Conservation (phyloP, 2,329 filamentous ascomycete species). For the Tolypocladium ovalisporum region DNA sequence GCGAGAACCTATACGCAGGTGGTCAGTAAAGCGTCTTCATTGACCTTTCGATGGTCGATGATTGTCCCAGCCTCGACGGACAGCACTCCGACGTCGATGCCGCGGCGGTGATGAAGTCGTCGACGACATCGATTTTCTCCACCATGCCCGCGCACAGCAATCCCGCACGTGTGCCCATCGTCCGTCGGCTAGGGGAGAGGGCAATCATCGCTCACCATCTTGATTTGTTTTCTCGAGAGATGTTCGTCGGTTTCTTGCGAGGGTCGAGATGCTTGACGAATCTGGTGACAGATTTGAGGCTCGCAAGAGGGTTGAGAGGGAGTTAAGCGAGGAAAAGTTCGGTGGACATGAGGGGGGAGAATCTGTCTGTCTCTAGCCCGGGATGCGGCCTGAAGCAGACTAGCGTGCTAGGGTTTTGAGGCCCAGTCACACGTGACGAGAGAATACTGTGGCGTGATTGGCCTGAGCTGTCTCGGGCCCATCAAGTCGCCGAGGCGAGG, state of each 20-base stretch:
- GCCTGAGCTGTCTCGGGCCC: background rate
- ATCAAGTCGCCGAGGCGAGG: background rate
- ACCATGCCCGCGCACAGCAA: slow-evolving; percentile 3
- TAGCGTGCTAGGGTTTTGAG: slow-evolving; percentile 27
- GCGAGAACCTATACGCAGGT: slow-evolving; percentile 76
- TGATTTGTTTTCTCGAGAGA: slow-evolving; percentile 43
- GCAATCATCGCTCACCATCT: slow-evolving; percentile 50
- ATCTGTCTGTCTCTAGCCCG: slow-evolving; percentile 21
- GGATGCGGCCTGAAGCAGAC: slow-evolving; percentile 25
- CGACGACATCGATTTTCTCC: background rate
- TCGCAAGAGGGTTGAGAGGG: slow-evolving; percentile 36
- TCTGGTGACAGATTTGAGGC: slow-evolving; percentile 45
- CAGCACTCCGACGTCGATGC: slow-evolving; percentile 8
- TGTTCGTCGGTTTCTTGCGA: slow-evolving; percentile 34
- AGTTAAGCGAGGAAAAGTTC: slow-evolving; percentile 39
- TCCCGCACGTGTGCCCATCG: slow-evolving; percentile 9
- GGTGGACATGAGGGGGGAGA: slow-evolving; percentile 23
- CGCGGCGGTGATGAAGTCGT: slow-evolving; percentile 8
- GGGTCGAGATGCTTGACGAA: slow-evolving; percentile 37
- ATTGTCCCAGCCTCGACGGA: slow-evolving; percentile 4
- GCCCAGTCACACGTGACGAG: slow-evolving; percentile 25
- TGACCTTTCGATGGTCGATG: background rate
- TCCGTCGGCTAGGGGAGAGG: slow-evolving; percentile 6
- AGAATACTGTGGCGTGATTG: slow-evolving; percentile 8
- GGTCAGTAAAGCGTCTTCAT: slow-evolving; percentile 32